Evolutionary conservation across 192 early-diverging fungal species (phyloP), one percentile per base, ranked within the genome.

Genomic region (Backusella tarrabulga): DNA sequence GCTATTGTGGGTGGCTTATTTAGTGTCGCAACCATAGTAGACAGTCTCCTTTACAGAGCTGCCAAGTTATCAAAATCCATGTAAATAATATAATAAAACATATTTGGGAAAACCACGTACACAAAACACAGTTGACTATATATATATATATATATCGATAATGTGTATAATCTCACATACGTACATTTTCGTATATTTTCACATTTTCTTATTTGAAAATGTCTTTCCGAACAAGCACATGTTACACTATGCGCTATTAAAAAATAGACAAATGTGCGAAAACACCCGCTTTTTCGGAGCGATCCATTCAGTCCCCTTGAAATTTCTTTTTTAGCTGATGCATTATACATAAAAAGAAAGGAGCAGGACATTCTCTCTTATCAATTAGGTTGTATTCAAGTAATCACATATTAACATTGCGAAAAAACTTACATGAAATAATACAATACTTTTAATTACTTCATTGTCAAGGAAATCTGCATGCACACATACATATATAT

Each of bases 1-100:
- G 96, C 96, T 17, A 95, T 98, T 77, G 89, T 98, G 1, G 96
- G 97, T 56, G 97, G 96, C 29, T 89, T 98, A 42, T 96, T 93
- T 80, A 97, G 96, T n/a, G 95, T 98, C 4, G 95, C 96, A 1
- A 90, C 96, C 15, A 88, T 98, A 29, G 79, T 97, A 15, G 97
- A 98, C 79, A 87, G 88, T 46, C 80, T 92, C 23, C 87, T 97
- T 32, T 98, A 94, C 85, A 91, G 90, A 19, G 91, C 96, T 7
- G 93, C 56, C 92, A 78, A 93, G 88, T 63, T 63, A 63, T 63
- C 56, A 63, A 63, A 63, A 63, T 63, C 56, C 56, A 63, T 63
- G 56, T 63, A 63, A 63, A 63, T 63, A 63, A 63, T 11, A 26
- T 63, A 63, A 26, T 63, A 3, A 26, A 63, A 12, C 12, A 63